Conservation (phyloP, 106 monocot species). For the Dendrobium nobile region DNA sequence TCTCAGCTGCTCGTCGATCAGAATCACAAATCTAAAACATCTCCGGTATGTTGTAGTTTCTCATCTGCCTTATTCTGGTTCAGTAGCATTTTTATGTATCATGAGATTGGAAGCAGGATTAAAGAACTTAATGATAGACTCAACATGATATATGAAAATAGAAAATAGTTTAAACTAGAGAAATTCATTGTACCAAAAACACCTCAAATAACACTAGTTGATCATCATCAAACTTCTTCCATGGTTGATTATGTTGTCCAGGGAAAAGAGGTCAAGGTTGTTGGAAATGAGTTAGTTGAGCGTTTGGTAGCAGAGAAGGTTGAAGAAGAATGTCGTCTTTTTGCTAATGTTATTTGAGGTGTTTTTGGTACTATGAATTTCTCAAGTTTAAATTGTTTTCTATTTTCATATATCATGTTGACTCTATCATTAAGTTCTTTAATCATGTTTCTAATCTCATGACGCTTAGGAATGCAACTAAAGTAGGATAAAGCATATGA, state of each 20-base stretch:
- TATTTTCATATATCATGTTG: too few species aligned
- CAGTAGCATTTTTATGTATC: neutral
- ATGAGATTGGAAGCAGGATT: neutral
- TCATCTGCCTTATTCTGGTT: neutral
- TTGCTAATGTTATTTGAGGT: too few species aligned
- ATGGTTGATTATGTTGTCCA: neutral
- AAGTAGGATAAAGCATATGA: too few species aligned
- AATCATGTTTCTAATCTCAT: too few species aligned
- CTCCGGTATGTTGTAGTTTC: neutral
- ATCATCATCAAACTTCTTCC: neutral
- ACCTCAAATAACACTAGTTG: neutral
- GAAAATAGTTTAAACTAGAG: neutral
- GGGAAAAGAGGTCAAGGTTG: conserved; percentile 6
- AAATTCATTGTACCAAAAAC: neutral
- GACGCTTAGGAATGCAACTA: too few species aligned
- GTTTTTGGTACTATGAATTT: too few species aligned
- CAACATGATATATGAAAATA: neutral
- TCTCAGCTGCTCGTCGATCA: neutral
- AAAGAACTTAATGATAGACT: conserved; percentile 2
- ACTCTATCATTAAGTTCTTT: too few species aligned
- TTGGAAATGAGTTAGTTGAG: neutral
- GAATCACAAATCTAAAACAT: neutral
- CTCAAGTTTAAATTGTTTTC: too few species aligned
- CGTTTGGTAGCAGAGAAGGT: neutral
- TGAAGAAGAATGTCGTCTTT: neutral